Percentiles rank a stretch among this genome's conserved stretches.
Conservation (phyloP, 345 rosid species). For the Excoecaria agallocha region DNA sequence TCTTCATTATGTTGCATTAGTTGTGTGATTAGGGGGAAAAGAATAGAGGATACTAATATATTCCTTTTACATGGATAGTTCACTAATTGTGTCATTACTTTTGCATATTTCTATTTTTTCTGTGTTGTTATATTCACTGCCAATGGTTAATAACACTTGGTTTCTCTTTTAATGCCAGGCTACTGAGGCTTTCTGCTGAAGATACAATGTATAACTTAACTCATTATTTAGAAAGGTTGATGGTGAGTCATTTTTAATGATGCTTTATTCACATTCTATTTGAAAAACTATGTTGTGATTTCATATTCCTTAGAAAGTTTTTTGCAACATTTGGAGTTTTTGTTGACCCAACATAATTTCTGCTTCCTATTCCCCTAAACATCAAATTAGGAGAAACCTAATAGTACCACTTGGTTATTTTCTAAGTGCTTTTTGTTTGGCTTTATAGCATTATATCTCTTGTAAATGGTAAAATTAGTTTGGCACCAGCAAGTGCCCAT, state of each 20-base stretch:
- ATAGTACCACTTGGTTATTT: not conserved
- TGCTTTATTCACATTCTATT: not conserved
- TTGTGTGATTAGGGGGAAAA: not conserved
- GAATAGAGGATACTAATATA: not conserved
- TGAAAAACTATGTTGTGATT: not conserved
- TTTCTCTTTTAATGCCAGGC: constrained; percentile 53
- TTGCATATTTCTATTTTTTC: constrained; percentile 12
- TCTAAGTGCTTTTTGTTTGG: not conserved
- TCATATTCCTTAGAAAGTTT: not conserved
- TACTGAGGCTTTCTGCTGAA: constrained; percentile 89
- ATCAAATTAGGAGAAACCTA: too few relatives aligned
- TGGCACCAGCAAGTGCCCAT: not conserved
- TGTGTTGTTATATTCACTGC: not conserved
- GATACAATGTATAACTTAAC: constrained; percentile 61
- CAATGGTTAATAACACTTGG: constrained; percentile 8
- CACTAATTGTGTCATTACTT: not conserved
- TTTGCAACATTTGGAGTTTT: not conserved
- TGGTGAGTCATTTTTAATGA: too few relatives aligned
- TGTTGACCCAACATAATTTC: not conserved
- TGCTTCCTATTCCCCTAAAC: not conserved
- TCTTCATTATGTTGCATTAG: not conserved
- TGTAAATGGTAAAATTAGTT: not conserved
- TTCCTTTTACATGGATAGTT: constrained; percentile 1
- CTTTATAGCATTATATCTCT: not conserved
- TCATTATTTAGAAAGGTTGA: constrained; percentile 61